Conservation (phyloP, 140 eudicot species). For the Ambrosia hybrid region DNA sequence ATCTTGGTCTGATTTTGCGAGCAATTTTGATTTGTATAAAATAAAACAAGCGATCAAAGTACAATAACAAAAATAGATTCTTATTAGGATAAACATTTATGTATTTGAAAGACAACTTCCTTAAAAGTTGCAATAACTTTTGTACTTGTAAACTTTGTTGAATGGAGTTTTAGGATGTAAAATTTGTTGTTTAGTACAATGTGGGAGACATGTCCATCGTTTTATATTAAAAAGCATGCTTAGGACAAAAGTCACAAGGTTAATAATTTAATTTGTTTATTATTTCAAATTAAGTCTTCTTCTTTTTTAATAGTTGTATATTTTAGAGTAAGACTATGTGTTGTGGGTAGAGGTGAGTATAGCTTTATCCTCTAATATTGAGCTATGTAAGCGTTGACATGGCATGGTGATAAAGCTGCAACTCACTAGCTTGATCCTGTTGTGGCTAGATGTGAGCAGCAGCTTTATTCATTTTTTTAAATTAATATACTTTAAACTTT, state of each 20-base stretch:
- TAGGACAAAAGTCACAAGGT: constrained; percentile 30
- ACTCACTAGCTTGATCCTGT: no score
- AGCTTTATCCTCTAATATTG: no score
- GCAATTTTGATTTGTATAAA: neutral
- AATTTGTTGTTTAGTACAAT: constrained; percentile 37
- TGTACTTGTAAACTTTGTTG: constrained; percentile 40
- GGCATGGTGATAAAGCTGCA: no score
- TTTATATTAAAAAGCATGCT: constrained; percentile 37
- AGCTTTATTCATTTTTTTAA: no score
- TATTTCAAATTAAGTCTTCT: neutral
- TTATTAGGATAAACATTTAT: constrained; percentile 7
- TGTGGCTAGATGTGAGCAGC: no score
- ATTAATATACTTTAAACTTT: no score
- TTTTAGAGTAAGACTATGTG: neutral
- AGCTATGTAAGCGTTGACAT: no score
- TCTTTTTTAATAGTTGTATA: neutral
- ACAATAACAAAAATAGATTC: constrained; percentile 4
- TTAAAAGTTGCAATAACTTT: constrained; percentile 42
- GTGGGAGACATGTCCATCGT: constrained; percentile 44
- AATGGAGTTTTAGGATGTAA: constrained; percentile 40
- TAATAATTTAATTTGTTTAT: constrained; percentile 7
- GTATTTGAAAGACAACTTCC: constrained; percentile 35
- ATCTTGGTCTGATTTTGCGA: neutral
- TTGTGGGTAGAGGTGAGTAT: no score
- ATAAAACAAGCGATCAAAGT: neutral